phyloP scores from a whole-genome alignment of 1,139 yeast genomes.

The Lodderomyces elongisporus region DNA sequence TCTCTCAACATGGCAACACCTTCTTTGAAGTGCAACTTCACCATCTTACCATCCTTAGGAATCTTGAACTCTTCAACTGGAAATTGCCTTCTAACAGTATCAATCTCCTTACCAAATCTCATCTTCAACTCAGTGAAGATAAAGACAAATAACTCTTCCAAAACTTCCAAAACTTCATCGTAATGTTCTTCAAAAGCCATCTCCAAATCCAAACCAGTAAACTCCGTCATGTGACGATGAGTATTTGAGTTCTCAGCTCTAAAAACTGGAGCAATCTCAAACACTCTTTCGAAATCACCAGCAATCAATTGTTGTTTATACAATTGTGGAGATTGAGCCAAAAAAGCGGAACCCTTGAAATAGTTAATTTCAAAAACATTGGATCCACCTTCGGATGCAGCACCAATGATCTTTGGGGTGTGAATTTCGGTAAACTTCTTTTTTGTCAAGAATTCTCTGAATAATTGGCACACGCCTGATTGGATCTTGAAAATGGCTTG shows the following conservation, averaged over 20 bases:
- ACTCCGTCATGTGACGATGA: constrained; percentile 99
- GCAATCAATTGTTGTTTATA: constrained; percentile 98
- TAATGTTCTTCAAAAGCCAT: constrained; percentile 98
- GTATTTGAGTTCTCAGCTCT: constrained; percentile 99
- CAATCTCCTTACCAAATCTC: constrained; percentile 80
- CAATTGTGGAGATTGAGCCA: constrained; percentile 97
- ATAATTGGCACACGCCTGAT: constrained; percentile 80
- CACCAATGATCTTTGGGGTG: constrained; percentile 91
- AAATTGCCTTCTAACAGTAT: constrained; percentile 85
- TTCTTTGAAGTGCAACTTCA: constrained; percentile 81
- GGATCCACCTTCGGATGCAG: constrained; percentile 97
- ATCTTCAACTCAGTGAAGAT: constrained; percentile 78
- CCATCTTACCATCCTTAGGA: constrained; percentile 88
- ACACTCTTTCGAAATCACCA: constrained; percentile 94
- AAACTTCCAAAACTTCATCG: constrained; percentile 83
- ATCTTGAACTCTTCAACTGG: constrained; percentile 97
- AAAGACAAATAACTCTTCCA: constrained; percentile 82
- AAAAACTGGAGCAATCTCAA: constrained; percentile 95
- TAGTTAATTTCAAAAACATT: constrained; percentile 91
- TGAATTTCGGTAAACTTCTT: constrained; percentile 84
- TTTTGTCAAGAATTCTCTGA: constrained; percentile 75
- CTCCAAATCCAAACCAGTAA: constrained; percentile 94
- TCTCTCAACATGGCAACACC: constrained; percentile 82
- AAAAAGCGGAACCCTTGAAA: constrained; percentile 86
- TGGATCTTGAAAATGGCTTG: constrained; percentile 95